Conservation (phyloP, 148 eudicot genomes). For the Rhododendron ferrugineum region DNA sequence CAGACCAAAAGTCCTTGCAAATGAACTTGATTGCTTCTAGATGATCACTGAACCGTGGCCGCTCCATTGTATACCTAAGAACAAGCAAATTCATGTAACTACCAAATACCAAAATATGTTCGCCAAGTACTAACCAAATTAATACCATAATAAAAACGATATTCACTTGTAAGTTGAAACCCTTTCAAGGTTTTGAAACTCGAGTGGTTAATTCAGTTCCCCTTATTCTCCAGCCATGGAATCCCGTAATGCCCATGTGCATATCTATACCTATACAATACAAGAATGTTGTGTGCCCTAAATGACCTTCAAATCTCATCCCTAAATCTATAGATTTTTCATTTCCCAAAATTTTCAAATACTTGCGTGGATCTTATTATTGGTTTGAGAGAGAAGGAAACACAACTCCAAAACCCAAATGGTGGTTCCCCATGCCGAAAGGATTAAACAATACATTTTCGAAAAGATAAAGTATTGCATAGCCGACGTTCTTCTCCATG, state of each 20-base stretch:
- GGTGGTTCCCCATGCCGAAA: neutral
- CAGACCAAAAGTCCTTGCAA: slow-evolving; percentile 98
- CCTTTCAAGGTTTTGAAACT: neutral
- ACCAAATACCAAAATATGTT: neutral
- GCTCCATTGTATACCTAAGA: slow-evolving; percentile 86
- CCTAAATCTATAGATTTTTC: neutral
- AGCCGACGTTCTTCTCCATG: neutral
- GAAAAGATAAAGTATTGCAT: neutral
- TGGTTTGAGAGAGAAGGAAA: neutral
- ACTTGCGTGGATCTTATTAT: neutral
- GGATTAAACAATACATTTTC: too few species aligned
- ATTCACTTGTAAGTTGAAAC: neutral
- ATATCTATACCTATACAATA: neutral
- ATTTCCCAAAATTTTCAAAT: neutral
- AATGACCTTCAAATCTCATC: neutral
- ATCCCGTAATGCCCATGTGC: neutral
- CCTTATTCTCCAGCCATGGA: neutral
- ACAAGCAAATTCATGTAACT: neutral
- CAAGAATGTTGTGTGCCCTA: neutral
- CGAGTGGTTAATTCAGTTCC: neutral
- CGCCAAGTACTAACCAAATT: neutral
- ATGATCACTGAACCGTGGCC: slow-evolving; percentile 92
- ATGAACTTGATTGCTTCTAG: slow-evolving; percentile 95
- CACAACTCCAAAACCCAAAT: neutral
- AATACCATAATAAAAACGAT: neutral